Conservation (phyloP, 1,284 basidiomycete genomes). For the Ustilago nuda region DNA sequence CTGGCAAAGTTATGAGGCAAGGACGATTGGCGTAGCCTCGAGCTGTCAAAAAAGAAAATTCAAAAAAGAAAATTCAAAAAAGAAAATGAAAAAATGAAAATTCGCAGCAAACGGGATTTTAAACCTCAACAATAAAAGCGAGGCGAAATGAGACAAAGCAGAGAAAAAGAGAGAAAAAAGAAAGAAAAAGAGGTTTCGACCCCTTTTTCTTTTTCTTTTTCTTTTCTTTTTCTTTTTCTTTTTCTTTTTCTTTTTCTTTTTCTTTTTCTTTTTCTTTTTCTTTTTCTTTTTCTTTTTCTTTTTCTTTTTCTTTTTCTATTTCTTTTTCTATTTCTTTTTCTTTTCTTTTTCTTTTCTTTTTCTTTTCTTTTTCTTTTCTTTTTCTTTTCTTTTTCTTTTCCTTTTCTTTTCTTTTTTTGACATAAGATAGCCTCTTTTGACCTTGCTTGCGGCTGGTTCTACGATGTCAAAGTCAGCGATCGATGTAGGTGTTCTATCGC, state of each 20-base stretch:
- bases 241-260: too few species aligned
- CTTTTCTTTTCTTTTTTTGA: neutral
- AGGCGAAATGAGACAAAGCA: neutral
- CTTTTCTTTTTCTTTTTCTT: neutral
- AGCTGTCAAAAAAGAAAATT: slow-evolving; percentile 4
- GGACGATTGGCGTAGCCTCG: neutral
- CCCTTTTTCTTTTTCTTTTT: neutral
- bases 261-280: too few species aligned
- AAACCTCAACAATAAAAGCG: neutral
- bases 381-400: too few species aligned
- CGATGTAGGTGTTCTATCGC: neutral
- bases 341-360: too few species aligned
- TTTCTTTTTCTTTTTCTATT: too few species aligned
- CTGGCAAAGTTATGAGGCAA: neutral
- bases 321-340: too few species aligned
- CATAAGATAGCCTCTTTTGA: neutral
- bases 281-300: too few species aligned
- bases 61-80: neutral
- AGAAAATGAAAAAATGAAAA: neutral
- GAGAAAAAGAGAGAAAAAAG: too few species aligned
- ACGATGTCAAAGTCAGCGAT: neutral
- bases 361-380: too few species aligned
- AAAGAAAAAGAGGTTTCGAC: neutral
- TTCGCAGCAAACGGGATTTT: too few species aligned
- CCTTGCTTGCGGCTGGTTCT: neutral